A percentile compares a stretch with the other conserved stretches of the same genome.
Evolutionary conservation across 2,329 filamentous ascomycete species (phyloP).

Genomic region (Pleoardoris graminearum): DNA sequence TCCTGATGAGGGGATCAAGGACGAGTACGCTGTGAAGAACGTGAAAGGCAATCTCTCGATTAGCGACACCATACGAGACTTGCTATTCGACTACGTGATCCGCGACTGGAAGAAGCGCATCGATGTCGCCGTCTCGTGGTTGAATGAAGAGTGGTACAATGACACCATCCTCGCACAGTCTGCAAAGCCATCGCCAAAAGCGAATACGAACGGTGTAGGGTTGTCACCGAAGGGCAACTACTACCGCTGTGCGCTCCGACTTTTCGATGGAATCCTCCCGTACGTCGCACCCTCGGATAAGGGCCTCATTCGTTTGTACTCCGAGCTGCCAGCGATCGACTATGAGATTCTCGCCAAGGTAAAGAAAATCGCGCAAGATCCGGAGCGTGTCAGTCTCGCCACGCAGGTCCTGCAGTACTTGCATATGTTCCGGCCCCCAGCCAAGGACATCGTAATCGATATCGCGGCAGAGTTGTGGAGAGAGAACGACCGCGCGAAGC

Average conservation of each 20-base stretch:
- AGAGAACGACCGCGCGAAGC: constrained; percentile 51
- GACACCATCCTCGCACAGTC: constrained; percentile 64
- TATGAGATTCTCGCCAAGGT: constrained; percentile 72
- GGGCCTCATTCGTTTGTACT: constrained; percentile 84
- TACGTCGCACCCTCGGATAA: constrained; percentile 93
- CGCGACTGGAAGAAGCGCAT: constrained; percentile 91
- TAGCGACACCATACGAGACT: constrained; percentile 73
- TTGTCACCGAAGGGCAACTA: constrained; percentile 61
- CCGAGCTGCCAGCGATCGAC: constrained; percentile 84
- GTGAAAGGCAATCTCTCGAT: constrained; percentile 52
- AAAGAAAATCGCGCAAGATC: constrained; percentile 64
- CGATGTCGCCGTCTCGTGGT: constrained; percentile 87
- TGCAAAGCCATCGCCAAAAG: constrained; percentile 24
- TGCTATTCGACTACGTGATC: constrained; percentile 81
- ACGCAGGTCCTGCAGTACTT: constrained; percentile 61
- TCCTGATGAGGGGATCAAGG: constrained; percentile 65
- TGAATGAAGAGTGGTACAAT: constrained; percentile 98
- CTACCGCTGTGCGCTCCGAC: constrained; percentile 73
- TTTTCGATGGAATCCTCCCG: constrained; percentile 87
- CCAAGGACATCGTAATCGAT: constrained; percentile 60
- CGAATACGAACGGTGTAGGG: constrained; percentile 49
- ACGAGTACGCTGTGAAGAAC: constrained; percentile 53
- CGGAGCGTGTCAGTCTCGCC: constrained; percentile 63
- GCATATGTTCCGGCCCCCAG: constrained; percentile 58
- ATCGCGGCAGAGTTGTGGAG: constrained; percentile 62